Base-by-base conservation (phyloP, 208 protist species). In the Crithidia sp. region DNA sequence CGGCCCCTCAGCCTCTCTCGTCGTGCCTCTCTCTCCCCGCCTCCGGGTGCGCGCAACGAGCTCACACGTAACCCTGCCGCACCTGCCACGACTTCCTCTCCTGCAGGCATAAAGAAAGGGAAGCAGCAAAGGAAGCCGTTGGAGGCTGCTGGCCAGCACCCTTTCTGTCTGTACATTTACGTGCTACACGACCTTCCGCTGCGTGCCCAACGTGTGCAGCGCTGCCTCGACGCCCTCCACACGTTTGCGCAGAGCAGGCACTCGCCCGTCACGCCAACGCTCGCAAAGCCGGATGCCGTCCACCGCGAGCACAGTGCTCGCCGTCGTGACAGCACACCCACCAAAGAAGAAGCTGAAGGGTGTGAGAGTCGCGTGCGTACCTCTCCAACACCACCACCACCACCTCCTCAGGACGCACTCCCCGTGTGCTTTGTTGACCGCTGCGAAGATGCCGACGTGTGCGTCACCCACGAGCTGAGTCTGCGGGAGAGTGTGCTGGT, bases 401-500 rank as follows among this genome's bases (percentile, higher is more conserved):
- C 49, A 57, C 17, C 17, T 3, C 36, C 8, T 2, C 12, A 56
- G 17, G 49, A n/a, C 9, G 36, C 52, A 17, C 56, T 17, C 2
- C 68, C 66, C 6, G 40, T 84, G 7, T 17, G 28, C 54, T 81
- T 88, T 49, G 84, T 86, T 2, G 12, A 19, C 0, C 55, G 67
- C 16, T 84, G 72, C 53, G 77, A 82, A 41, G 77, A 87, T 40
- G 88, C 88, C 0, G 83, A 90, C 71, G 74, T 92, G 13, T 64
- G 93, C 14, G 88, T 93, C 6, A 84, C 90, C 8, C 86, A 95
- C 66, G 76, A 91, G 44, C 43, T 93, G 7, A 86, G 55, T 36
- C 77, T 84, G 36, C 86, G 90, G 3, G 88, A 92, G 69, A 92
- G 82, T 52, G 81, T 95, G 37, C 83, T 95, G 45, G 74, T 84